Base-by-base conservation (phyloP, 139 green algal genomes). In the Tetratostichococcus sp. region DNA sequence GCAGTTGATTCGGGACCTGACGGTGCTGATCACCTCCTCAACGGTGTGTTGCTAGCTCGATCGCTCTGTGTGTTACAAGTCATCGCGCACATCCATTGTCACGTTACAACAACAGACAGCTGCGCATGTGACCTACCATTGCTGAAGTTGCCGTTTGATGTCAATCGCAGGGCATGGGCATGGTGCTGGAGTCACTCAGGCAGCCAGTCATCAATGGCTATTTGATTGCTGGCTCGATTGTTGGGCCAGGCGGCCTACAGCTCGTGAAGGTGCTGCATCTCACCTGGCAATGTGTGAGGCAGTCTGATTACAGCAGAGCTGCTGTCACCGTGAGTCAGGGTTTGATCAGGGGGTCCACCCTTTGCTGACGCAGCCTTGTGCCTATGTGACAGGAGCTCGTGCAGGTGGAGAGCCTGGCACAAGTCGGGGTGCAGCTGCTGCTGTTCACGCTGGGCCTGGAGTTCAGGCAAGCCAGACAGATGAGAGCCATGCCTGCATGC, bases 161-260 rank as follows among this genome's bases (percentile, higher is more conserved):
- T 74, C n/a, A n/a, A n/a, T n/a, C n/a, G 30, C 83, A 90, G 76
- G 28, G 92, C 28, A 86, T 88, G 2, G 95, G 93, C 14, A 75
- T 87, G 69, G 22, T 88, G 1, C 92, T 94, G 77, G 89, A 94
- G 77, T 71, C 86, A 0, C 33, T 97, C 33, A 79, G 88, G 43
- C 94, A 98, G 87, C 95, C 95, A 0, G 82, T 90, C 30, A 97
- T 97, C 82, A 97, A 96, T 73, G 95, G 95, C 17, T 98, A 98
- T 82, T 88, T 99, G n/a, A 77, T 97, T 4, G 95, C 95, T 23
- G 95, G 95, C 0, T 90, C 89, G 14, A 50, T 96, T 2, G 86
- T 98, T 33, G 95, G 95, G 3, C 94, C 95, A 0, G 95, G 94
- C 0, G 95, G 94, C 0, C 76, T 98, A n/a, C 78, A 76, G 14